phyloP scores from a whole-genome alignment of 2,329 filamentous ascomycete species.

The Neofusicoccum sp. region DNA sequence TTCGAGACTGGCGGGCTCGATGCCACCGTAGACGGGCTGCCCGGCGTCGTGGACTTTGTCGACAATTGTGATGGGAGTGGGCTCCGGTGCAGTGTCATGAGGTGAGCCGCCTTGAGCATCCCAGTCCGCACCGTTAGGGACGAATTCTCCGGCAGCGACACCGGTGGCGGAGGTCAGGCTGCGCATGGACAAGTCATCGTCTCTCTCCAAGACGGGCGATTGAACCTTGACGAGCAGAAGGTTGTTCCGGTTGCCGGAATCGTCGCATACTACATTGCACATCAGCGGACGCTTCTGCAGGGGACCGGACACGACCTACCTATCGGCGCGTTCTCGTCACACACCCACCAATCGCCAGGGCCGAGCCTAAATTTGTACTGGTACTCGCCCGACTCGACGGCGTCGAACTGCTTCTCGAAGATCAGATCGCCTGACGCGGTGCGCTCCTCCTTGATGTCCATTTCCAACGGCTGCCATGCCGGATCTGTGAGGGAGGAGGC shows the following conservation, averaged over 20 bases:
- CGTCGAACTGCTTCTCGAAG: slow-evolving; percentile 61
- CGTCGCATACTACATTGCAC: slow-evolving; percentile 50
- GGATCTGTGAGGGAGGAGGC: slow-evolving; percentile 70
- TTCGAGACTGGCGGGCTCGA: slow-evolving; percentile 23
- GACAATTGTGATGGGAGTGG: slow-evolving; percentile 30
- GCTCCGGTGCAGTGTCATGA: slow-evolving; percentile 22
- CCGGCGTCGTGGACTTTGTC: slow-evolving; percentile 29
- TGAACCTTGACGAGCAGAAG: slow-evolving; percentile 41
- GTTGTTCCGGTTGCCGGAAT: slow-evolving; percentile 59
- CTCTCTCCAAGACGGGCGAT: background rate
- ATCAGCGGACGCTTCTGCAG: slow-evolving; percentile 23
- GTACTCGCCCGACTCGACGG: slow-evolving; percentile 61
- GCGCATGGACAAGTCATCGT: background rate
- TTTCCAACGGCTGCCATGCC: slow-evolving; percentile 68
- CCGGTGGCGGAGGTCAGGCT: slow-evolving; percentile 7
- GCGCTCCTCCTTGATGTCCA: slow-evolving; percentile 54
- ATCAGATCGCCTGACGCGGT: slow-evolving; percentile 57
- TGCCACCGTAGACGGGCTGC: slow-evolving; percentile 28
- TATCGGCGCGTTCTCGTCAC: slow-evolving; percentile 64
- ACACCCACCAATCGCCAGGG: slow-evolving; percentile 68
- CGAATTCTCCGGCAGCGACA: background rate
- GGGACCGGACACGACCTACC: slow-evolving; percentile 46
- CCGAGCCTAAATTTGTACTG: slow-evolving; percentile 77
- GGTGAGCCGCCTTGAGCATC: slow-evolving; percentile 12
- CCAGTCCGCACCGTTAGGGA: background rate